phyloP scores from a whole-genome alignment of 2,329 filamentous ascomycete species.

The Pseudogymnoascus sp. region DNA sequence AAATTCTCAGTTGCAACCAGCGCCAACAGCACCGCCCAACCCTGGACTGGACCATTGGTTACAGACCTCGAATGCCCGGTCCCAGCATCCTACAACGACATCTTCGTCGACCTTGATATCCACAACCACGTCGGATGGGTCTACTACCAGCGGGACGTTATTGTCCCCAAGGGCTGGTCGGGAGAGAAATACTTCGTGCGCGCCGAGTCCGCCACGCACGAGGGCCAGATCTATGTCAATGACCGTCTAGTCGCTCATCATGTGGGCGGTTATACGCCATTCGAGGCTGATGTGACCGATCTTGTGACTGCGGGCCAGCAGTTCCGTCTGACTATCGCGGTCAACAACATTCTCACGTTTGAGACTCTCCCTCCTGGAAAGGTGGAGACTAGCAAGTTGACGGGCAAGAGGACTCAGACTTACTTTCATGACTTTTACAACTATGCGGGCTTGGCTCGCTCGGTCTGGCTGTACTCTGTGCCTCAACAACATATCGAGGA shows the following conservation, averaged over 20 bases:
- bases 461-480: slow-evolving; percentile 23
- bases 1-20: slow-evolving; percentile 14
- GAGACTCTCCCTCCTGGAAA: slow-evolving; percentile 14
- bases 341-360: slow-evolving; percentile 25
- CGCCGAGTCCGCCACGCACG: slow-evolving; percentile 25
- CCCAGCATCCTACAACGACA: slow-evolving; percentile 24
- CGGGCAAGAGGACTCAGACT: slow-evolving; percentile 19
- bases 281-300: slow-evolving; percentile 22
- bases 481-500: slow-evolving; percentile 20
- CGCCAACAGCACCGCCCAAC: neutral
- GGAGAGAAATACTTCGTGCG: slow-evolving; percentile 20
- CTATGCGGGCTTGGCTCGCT: slow-evolving; percentile 25
- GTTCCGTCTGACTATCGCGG: slow-evolving; percentile 26
- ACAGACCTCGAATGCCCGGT: slow-evolving; percentile 15
- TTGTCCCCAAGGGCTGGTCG: slow-evolving; percentile 19
- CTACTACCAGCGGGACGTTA: slow-evolving; percentile 25
- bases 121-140: slow-evolving; percentile 27
- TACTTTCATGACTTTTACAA: slow-evolving; percentile 29
- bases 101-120: slow-evolving; percentile 20
- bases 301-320: slow-evolving; percentile 18
- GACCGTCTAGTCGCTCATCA: slow-evolving; percentile 22
- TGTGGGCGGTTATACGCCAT: slow-evolving; percentile 24
- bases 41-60: neutral
- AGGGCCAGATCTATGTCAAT: slow-evolving; percentile 24
- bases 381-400: neutral